Evolutionary conservation across 148 eudicot species (phyloP).

Genomic region (Rhododendron henanense): DNA sequence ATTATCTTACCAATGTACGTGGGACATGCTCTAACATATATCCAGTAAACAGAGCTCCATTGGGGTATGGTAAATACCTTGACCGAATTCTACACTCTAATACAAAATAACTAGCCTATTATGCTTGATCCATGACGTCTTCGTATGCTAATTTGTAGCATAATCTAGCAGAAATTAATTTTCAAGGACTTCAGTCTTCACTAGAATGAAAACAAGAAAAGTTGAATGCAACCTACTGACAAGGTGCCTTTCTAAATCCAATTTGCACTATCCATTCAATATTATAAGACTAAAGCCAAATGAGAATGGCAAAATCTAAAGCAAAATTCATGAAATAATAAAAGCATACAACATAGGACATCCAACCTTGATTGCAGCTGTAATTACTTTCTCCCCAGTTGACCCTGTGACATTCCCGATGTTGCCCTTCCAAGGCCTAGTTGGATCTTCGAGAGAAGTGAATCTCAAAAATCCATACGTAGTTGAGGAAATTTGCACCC

Average conservation of each 20-base stretch:
- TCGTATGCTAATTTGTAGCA: background rate
- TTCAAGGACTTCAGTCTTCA: conserved; percentile 2
- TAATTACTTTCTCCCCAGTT: conserved; percentile 52
- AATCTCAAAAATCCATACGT: conserved; percentile 43
- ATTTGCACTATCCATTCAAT: background rate
- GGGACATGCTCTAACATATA: background rate
- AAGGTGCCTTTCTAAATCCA: background rate
- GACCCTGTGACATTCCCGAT: conserved; percentile 40
- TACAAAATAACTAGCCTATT: background rate
- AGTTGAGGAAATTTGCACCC: conserved; percentile 61
- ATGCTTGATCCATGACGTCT: background rate
- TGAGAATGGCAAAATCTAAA: background rate
- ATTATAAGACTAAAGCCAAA: background rate
- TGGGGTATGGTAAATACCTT: background rate
- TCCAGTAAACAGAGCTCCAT: background rate
- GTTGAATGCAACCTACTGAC: background rate
- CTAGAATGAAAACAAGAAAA: background rate
- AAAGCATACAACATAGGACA: conserved; percentile 1
- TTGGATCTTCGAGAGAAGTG: conserved; percentile 27
- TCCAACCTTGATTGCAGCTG: conserved; percentile 78
- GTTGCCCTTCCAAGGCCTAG: conserved; percentile 38
- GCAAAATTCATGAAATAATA: background rate
- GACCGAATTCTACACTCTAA: background rate
- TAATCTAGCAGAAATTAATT: background rate
- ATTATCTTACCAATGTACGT: background rate